phyloP scores from a whole-genome alignment of 2,329 filamentous ascomycete species.

The Phyllosticta citribraziliensis region DNA sequence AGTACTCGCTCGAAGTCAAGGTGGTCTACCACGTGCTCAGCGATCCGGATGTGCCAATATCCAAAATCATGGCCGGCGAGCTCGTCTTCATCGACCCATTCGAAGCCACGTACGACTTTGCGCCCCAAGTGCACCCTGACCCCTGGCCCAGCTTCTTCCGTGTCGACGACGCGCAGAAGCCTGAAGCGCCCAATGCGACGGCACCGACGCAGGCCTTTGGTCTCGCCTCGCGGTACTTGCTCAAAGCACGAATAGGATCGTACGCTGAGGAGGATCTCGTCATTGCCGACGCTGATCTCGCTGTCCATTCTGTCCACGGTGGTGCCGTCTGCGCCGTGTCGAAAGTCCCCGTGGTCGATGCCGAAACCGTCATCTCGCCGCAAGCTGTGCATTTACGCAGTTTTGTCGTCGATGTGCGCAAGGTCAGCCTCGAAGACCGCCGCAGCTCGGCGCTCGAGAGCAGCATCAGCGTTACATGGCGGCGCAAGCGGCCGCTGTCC shows the following conservation, averaged over 20 bases:
- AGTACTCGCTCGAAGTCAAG: slow-evolving; percentile 62
- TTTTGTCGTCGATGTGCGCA: slow-evolving; percentile 67
- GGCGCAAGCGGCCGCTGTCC: slow-evolving; percentile 36
- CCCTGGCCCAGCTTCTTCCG: slow-evolving; percentile 85
- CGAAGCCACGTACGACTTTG: slow-evolving; percentile 82
- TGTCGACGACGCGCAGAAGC: slow-evolving; percentile 35
- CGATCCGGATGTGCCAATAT: slow-evolving; percentile 71
- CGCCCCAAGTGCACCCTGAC: slow-evolving; percentile 65
- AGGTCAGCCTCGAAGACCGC: slow-evolving; percentile 71
- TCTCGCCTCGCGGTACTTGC: slow-evolving; percentile 69
- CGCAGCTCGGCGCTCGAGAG: slow-evolving; percentile 65
- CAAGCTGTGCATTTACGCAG: slow-evolving; percentile 61
- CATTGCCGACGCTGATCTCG: slow-evolving; percentile 56
- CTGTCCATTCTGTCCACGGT: slow-evolving; percentile 51
- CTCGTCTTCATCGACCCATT: slow-evolving; percentile 74
- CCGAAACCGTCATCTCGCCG: slow-evolving; percentile 42
- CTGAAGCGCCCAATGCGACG: slow-evolving; percentile 23
- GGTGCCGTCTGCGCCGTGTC: slow-evolving; percentile 47
- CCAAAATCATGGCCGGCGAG: slow-evolving; percentile 59
- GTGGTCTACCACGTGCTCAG: slow-evolving; percentile 69
- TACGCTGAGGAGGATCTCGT: slow-evolving; percentile 58
- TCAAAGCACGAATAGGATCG: slow-evolving; percentile 62
- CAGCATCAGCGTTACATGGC: slow-evolving; percentile 68
- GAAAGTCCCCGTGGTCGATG: slow-evolving; percentile 18
- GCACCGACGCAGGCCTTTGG: slow-evolving; percentile 39